These are phyloP conservation scores for Coffea eugenioides DNA, from an alignment of 257 asterid genomes.

Conservation along the genomic window DNA sequence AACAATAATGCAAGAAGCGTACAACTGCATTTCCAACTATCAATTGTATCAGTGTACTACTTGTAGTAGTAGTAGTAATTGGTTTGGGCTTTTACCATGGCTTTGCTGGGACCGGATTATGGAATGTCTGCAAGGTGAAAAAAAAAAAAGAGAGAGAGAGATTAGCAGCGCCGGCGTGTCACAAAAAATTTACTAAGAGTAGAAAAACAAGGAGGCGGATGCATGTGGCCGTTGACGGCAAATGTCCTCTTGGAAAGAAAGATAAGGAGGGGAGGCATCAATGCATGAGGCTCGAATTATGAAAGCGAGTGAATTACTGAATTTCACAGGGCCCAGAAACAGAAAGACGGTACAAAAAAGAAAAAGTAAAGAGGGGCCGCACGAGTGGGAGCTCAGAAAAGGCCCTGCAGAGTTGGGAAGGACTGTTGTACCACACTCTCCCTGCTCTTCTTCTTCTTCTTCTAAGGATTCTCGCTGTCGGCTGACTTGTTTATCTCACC, in stretches of 20 bases:
- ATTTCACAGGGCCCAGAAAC: conserved; percentile 16
- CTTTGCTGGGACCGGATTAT: background rate
- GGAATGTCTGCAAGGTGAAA: conserved; percentile 9
- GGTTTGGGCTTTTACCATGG: conserved; percentile 7
- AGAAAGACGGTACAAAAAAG: conserved; percentile 8
- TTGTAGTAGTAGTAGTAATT: too few species aligned
- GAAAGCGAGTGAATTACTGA: conserved; percentile 16
- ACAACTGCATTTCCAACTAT: too few species aligned
- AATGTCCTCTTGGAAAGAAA: background rate
- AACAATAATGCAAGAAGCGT: too few species aligned
- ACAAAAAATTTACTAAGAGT: background rate
- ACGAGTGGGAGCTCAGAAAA: conserved; percentile 39
- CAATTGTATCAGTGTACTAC: too few species aligned
- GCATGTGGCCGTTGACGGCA: background rate
- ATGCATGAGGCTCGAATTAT: background rate
- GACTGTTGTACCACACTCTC: background rate
- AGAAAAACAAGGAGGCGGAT: conserved; percentile 4
- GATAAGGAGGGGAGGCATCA: background rate
- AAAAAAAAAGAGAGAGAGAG: background rate
- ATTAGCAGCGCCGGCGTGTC: background rate
- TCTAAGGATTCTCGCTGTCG: conserved; percentile 45
- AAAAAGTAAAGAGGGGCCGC: conserved; percentile 33
- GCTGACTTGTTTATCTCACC: conserved; percentile 19
- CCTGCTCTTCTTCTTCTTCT: conserved; percentile 15
- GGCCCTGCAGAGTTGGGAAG: conserved; percentile 22